phyloP scores from a whole-genome alignment of 345 rosid genomes.

The Brassica carinata region DNA sequence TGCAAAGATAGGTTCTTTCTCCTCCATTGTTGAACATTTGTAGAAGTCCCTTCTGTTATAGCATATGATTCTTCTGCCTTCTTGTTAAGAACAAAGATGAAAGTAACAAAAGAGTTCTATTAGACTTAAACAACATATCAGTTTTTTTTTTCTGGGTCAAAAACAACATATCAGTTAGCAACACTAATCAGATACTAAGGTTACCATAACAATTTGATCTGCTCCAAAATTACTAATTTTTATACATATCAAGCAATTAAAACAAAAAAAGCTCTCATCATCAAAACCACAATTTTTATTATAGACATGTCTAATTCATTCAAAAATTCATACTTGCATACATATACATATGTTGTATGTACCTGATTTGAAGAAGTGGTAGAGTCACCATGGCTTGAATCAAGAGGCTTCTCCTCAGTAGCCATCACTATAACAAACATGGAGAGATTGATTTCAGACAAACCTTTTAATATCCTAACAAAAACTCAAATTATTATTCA shows the following conservation, averaged over 20 bases:
- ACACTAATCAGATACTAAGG: constrained; percentile 21
- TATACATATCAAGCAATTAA: neutral
- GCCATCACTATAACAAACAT: constrained; percentile 32
- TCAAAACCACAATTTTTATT: neutral
- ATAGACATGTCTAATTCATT: constrained; percentile 5
- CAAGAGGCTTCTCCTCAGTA: constrained; percentile 38
- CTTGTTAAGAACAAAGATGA: constrained; percentile 19
- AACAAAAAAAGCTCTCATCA: neutral
- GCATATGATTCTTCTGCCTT: constrained; percentile 55
- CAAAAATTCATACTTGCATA: neutral
- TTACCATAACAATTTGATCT: constrained; percentile 2
- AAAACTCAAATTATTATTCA: constrained; percentile 5
- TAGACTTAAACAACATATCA: constrained; percentile 15
- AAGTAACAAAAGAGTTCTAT: constrained; percentile 7
- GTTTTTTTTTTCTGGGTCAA: no score
- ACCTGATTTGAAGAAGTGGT: constrained; percentile 36
- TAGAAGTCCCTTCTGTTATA: constrained; percentile 53
- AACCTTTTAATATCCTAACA: neutral
- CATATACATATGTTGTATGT: neutral
- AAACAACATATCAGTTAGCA: constrained; percentile 6
- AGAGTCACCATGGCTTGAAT: constrained; percentile 30
- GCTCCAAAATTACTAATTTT: neutral
- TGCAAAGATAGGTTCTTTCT: constrained; percentile 68
- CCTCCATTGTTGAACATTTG: constrained; percentile 56
- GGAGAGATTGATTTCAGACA: constrained; percentile 13